phyloP scores from a whole-genome alignment of 2,329 filamentous ascomycete species.

The Nemania sp. region DNA sequence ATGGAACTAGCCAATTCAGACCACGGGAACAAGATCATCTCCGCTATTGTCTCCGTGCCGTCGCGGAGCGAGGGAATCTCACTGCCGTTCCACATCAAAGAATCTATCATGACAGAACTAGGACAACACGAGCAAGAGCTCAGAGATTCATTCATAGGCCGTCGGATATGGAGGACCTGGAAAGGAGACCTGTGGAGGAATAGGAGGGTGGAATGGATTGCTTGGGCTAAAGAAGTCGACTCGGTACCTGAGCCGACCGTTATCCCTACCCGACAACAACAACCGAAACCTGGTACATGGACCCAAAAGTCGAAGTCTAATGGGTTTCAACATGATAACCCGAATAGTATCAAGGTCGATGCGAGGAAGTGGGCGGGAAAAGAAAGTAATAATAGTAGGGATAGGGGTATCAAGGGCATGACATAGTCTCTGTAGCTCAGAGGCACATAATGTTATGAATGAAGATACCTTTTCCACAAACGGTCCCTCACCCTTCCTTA shows the following conservation, averaged over 20 bases:
- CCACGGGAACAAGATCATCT: conserved; percentile 56
- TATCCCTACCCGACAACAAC: conserved; percentile 16
- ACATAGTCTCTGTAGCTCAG: conserved; percentile 6
- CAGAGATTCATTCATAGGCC: conserved; percentile 57
- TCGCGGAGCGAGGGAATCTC: conserved; percentile 52
- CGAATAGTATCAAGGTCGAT: conserved; percentile 18
- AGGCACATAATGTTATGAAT: no score
- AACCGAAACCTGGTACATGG: conserved; percentile 16
- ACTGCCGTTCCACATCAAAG: conserved; percentile 62
- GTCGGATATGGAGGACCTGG: conserved; percentile 61
- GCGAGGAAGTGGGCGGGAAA: conserved; percentile 6
- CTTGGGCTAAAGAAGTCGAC: conserved; percentile 58
- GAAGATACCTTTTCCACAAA: not conserved
- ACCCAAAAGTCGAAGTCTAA: conserved; percentile 16
- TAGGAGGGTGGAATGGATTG: conserved; percentile 57
- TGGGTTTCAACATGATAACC: conserved; percentile 12
- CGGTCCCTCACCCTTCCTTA: not conserved
- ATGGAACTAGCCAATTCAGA: conserved; percentile 53
- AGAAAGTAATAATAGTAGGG: conserved; percentile 12
- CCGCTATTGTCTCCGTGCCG: conserved; percentile 53
- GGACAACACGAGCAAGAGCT: conserved; percentile 53
- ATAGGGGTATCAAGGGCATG: conserved; percentile 1
- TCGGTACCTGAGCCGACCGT: conserved; percentile 25
- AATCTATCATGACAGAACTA: conserved; percentile 55
- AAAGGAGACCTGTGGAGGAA: conserved; percentile 61